Evolutionary conservation across 2,329 filamentous ascomycete genomes (phyloP), one percentile per base, ranked within the genome.

Genomic region (Ophiocordyceps camponoti-leonardi): DNA sequence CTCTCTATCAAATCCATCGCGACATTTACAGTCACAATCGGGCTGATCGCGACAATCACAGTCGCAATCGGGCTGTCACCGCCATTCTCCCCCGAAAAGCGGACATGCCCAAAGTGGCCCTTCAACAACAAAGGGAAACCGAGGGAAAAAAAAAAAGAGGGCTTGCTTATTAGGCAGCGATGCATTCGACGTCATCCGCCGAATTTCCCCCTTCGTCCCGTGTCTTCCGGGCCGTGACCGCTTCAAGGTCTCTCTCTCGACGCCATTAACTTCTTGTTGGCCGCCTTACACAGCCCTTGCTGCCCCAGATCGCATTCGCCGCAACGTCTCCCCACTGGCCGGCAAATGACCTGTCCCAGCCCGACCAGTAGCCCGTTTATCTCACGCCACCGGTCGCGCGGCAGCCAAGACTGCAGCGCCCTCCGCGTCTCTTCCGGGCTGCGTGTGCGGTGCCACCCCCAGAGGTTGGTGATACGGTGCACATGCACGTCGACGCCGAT

Each of bases 401-500:
- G 88, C 54, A 95, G 67, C 88, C 88, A 95, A 16, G 71, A 71
- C 66, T 95, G 76, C 48, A 95, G 68, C 31, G 78, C 76, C 45
- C 71, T 65, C 41, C 88, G 72, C 28, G 88, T 94, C 59, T 85
- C 83, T 66, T 95, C 88, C 0, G 88, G 88, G 13, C 69, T 82
- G 54, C 77, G 80, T 2, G 83, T 90, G 60, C 76, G 77, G 60
- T 93, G 77, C 88, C 88, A 95, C 4, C 85, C 83, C 87, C 87
- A 94, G 26, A 94, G 68, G 64, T 94, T 94, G 44, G 86, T 90
- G 62, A 95, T 93, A 46, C 88, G 82, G 64, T 94, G 88, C 4
- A 95, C 88, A 62, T 95, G 88, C 6, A 94, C 87, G 60, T 95
- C 88, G 43, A 95, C 88, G 23, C 88, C 88, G 51, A 95, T 94